Base-by-base conservation (phyloP, 345 rosid genomes). In the Hypericum perforatum region DNA sequence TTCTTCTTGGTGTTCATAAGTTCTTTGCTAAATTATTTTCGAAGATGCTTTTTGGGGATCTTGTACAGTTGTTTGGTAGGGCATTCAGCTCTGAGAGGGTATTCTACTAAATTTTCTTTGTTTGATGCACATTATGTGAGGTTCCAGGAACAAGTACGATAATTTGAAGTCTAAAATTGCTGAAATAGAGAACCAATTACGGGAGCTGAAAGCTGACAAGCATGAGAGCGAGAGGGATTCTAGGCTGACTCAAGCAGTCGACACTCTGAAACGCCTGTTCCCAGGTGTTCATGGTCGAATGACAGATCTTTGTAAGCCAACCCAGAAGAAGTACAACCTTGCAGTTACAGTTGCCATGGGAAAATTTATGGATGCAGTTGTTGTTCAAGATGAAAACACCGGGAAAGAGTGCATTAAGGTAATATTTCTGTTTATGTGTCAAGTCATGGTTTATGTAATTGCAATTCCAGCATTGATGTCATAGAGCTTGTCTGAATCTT, bases 381-480 rank as follows among this genome's bases (percentile, higher is more conserved):
- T 92, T 53, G 98, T 88, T 36, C 95, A 92, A 69, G 94, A 92
- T 78, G 98, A 92, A 77, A 71, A 53, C 57, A 88, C 91, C 0
- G 97, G 95, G 62, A 92, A 88, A 74, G 98, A 85, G 79, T 88
- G 98, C 76, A 88, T 92, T 71, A 92, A 92, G 95, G 98, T 92
- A 75, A 36, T 37, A 40, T 41, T 51, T 51, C 11, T 32, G 49
- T 52, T 56, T 13, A 53, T 43, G 29, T 50, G 37, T 41, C 41
- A 38, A 29, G 37, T 66, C 71, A 22, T 22, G 32, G 32, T 22
- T 4, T 22, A 22, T 22, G 32, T 22, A 22, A 22, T 22, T 22
- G 32, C 32, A 22, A 22, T 45, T 5, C 13, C 49, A 11, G 12
- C 39, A 42, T 66, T 47, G 36, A 10, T 41, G 22, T 36, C 46